These are phyloP conservation scores for Colletotrichum trifolii DNA, from an alignment of 2,329 filamentous ascomycete species.

Conservation along the genomic window DNA sequence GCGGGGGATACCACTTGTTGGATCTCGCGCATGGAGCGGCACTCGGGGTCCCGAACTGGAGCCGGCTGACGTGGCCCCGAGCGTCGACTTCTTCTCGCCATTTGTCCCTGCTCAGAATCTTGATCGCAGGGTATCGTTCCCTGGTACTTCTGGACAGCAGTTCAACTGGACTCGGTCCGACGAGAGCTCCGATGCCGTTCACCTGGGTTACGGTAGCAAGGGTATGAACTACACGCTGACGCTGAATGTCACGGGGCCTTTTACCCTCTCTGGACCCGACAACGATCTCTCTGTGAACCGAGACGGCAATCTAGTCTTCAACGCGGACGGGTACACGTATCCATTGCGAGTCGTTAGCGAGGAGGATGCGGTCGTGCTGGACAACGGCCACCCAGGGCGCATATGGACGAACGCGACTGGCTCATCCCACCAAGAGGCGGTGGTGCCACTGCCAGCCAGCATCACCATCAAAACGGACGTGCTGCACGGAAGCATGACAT, in stretches of 20 bases:
- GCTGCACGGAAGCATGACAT: conserved; percentile 59
- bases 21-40: conserved; percentile 53
- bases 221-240: conserved; percentile 58
- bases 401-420: conserved; percentile 62
- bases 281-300: background rate
- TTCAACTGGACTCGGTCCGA: conserved; percentile 46
- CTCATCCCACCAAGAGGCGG: conserved; percentile 56
- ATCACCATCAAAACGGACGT: conserved; percentile 57
- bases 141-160: conserved; percentile 37
- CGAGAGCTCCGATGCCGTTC: conserved; percentile 19
- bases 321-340: conserved; percentile 52
- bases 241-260: conserved; percentile 41
- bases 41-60: conserved; percentile 47
- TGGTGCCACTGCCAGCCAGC: conserved; percentile 44
- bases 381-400: conserved; percentile 58
- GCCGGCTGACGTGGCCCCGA: conserved; percentile 41
- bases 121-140: conserved; percentile 46
- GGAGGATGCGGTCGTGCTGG: conserved; percentile 58
- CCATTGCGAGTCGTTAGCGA: conserved; percentile 58
- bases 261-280: conserved; percentile 17
- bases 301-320: conserved; percentile 2
- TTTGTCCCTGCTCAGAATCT: conserved; percentile 57
- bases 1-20: conserved; percentile 55
- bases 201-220: conserved; percentile 52
- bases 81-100: conserved; percentile 51